Conservation (phyloP, 2,329 filamentous ascomycete species). For the Aspergillus sp. region DNA sequence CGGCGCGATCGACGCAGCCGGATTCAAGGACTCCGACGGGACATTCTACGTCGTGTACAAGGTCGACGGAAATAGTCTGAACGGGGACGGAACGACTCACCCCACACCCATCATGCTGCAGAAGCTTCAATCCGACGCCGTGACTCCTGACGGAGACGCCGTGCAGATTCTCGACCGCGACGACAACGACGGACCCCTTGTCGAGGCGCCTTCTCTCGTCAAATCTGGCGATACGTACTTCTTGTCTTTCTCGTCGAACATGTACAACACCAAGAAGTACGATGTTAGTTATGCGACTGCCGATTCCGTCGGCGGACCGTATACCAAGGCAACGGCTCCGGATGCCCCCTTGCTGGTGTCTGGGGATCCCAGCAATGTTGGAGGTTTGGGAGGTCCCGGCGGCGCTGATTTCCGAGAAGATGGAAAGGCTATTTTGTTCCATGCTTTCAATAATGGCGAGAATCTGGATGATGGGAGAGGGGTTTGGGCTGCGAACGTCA, state of each 20-base stretch:
- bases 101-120: slow-evolving; percentile 60
- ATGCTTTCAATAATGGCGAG: slow-evolving; percentile 25
- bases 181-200: slow-evolving; percentile 56
- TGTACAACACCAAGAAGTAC: slow-evolving; percentile 53
- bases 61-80: slow-evolving; percentile 58
- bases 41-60: slow-evolving; percentile 62
- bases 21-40: slow-evolving; percentile 53
- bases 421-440: slow-evolving; percentile 27
- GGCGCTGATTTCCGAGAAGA: slow-evolving; percentile 28
- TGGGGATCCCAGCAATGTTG: slow-evolving; percentile 23
- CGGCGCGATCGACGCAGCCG: slow-evolving; percentile 60
- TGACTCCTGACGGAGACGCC: slow-evolving; percentile 48
- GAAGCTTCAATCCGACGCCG: slow-evolving; percentile 49
- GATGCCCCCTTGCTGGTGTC: slow-evolving; percentile 27
- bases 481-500: slow-evolving; percentile 21
- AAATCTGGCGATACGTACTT: slow-evolving; percentile 50
- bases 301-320: slow-evolving; percentile 25
- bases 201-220: slow-evolving; percentile 57
- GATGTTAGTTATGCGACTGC: slow-evolving; percentile 57
- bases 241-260: slow-evolving; percentile 58
- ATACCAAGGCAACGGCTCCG: slow-evolving; percentile 25
- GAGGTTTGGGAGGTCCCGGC: slow-evolving; percentile 28
- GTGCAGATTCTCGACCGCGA: slow-evolving; percentile 58
- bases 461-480: slow-evolving; percentile 18
- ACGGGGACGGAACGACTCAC: slow-evolving; percentile 22